Percentiles rank a stretch among this genome's conserved stretches.
Evolutionary conservation across 495 filamentous ascomycete species (phyloP).

Genomic region (Podospora anserina): DNA sequence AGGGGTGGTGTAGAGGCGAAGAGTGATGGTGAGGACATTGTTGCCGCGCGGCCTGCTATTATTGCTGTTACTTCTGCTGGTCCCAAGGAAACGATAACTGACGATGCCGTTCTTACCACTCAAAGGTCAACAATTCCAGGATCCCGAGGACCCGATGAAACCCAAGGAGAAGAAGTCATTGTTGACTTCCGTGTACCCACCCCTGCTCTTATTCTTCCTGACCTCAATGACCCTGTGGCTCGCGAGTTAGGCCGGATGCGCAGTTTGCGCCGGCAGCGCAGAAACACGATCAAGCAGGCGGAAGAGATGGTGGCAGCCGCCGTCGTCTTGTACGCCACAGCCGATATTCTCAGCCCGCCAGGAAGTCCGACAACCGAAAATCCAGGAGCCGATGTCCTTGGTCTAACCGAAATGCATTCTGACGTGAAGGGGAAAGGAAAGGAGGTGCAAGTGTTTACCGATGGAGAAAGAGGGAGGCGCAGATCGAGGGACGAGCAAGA

Average conservation of each 20-base stretch:
- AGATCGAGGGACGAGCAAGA: slow-evolving; percentile 31
- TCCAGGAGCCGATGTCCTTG: slow-evolving; percentile 28
- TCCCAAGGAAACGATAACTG: slow-evolving; percentile 38
- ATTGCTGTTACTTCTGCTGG: slow-evolving; percentile 18
- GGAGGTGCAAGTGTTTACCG: slow-evolving; percentile 21
- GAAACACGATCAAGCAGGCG: slow-evolving; percentile 38
- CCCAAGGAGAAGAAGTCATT: slow-evolving; percentile 22
- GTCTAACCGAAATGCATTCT: slow-evolving; percentile 34
- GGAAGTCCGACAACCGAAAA: slow-evolving; percentile 33
- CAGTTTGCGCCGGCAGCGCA: slow-evolving; percentile 39
- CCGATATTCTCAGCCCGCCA: slow-evolving; percentile 38
- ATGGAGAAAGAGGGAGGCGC: slow-evolving; percentile 29
- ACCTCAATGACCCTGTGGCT: slow-evolving; percentile 41
- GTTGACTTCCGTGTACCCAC: slow-evolving; percentile 42
- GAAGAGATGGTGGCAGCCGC: slow-evolving; percentile 49
- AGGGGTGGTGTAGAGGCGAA: slow-evolving; percentile 23
- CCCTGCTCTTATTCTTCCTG: slow-evolving; percentile 44
- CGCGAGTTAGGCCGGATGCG: slow-evolving; percentile 37
- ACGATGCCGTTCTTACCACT: slow-evolving; percentile 28
- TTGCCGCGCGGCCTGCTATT: slow-evolving; percentile 24
- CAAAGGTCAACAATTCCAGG: slow-evolving; percentile 27
- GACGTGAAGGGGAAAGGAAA: slow-evolving; percentile 34
- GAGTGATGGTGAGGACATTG: slow-evolving; percentile 34
- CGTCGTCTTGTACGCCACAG: slow-evolving; percentile 46
- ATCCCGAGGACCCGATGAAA: slow-evolving; percentile 17